Conservation (phyloP, 2,329 filamentous ascomycete genomes). For the Amauroascus niger region DNA sequence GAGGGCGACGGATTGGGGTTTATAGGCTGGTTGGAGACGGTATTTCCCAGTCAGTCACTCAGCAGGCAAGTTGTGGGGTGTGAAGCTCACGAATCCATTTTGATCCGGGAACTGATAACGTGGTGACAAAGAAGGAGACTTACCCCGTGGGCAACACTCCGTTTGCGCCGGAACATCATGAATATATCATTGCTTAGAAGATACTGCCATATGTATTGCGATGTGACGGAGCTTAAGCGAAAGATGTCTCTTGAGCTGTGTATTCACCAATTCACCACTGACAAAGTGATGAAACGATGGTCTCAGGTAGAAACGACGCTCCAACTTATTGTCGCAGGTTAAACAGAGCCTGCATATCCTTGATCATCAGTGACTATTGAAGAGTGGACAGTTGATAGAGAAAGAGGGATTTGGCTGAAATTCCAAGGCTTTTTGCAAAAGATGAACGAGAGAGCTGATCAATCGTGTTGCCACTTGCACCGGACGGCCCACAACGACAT, state of each 20-base stretch:
- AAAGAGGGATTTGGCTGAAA: not conserved
- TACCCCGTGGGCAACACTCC: slow-evolving; percentile 38
- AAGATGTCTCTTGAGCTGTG: not conserved
- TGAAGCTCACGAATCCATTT: not conserved
- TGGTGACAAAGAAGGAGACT: slow-evolving; percentile 17
- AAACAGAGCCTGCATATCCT: not conserved
- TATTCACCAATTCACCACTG: not conserved
- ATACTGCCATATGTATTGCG: slow-evolving; percentile 9
- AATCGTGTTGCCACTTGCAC: not conserved
- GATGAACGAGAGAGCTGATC: not conserved
- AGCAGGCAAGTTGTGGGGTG: not conserved
- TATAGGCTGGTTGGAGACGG: slow-evolving; percentile 44
- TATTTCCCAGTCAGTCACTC: not conserved
- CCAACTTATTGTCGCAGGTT: not conserved
- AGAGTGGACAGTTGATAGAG: not conserved
- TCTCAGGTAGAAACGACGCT: not conserved
- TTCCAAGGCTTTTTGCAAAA: not conserved
- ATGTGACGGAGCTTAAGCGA: not conserved
- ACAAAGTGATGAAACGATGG: slow-evolving; percentile 2
- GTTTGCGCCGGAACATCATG: slow-evolving; percentile 36
- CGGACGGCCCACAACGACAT: not conserved
- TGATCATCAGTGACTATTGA: not conserved
- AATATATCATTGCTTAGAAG: slow-evolving; percentile 14
- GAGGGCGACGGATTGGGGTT: slow-evolving; percentile 58
- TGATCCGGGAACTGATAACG: not conserved